A percentile compares a stretch with the other conserved stretches of the same genome.
Evolutionary conservation across 768 basidiomycete species (phyloP).

Genomic region (Tylopilus sp.): DNA sequence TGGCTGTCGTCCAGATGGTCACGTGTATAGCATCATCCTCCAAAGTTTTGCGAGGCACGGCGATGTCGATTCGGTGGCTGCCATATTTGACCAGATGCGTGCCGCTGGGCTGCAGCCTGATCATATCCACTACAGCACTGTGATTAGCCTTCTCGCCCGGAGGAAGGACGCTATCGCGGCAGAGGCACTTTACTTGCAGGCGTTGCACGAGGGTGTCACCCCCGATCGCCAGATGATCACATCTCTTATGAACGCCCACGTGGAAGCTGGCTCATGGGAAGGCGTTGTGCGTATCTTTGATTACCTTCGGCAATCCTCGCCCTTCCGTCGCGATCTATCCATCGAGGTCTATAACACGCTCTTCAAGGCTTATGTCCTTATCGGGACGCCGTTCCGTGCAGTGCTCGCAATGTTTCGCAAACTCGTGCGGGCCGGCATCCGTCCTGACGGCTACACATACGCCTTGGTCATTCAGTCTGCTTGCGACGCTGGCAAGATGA

Average conservation of each 20-base stretch:
- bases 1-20: constrained; percentile 50
- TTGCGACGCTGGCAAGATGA: constrained; percentile 66
- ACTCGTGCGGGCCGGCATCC: constrained; percentile 46
- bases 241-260: constrained; percentile 78
- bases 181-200: constrained; percentile 62
- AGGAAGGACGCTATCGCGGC: constrained; percentile 62
- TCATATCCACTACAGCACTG: constrained; percentile 55
- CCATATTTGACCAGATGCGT: constrained; percentile 62
- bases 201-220: constrained; percentile 54
- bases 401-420: constrained; percentile 61
- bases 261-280: constrained; percentile 75
- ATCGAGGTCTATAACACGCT: constrained; percentile 74
- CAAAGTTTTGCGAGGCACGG: constrained; percentile 51
- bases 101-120: constrained; percentile 44
- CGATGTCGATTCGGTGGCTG: constrained; percentile 49
- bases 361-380: constrained; percentile 77
- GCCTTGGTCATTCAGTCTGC: constrained; percentile 77
- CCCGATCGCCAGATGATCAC: constrained; percentile 67
- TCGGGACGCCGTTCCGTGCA: constrained; percentile 70
- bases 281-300: constrained; percentile 71
- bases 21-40: constrained; percentile 61
- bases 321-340: constrained; percentile 40
- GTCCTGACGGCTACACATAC: constrained; percentile 64
- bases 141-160: constrained; percentile 64
- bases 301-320: constrained; percentile 42